Percentiles rank a stretch among this genome's conserved stretches.
Evolutionary conservation across 2,329 filamentous ascomycete genomes (phyloP).

Genomic region (Massarina eburnea): DNA sequence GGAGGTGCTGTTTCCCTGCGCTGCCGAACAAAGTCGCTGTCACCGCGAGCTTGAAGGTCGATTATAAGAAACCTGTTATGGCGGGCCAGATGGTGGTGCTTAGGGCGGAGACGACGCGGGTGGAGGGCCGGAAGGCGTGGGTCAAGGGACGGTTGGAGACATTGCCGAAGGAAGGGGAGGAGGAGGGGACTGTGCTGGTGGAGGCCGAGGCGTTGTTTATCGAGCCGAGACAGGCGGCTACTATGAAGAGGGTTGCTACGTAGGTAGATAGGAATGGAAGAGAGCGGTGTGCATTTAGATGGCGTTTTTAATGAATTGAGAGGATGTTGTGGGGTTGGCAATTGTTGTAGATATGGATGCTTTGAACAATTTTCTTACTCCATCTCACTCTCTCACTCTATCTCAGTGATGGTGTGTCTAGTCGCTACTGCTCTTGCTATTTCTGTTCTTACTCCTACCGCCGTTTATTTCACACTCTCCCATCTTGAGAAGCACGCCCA

Average conservation of each 20-base stretch:
- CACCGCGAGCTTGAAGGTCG: constrained; percentile 79
- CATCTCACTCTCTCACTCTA: too few species aligned
- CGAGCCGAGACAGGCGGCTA: constrained; percentile 77
- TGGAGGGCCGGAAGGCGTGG: constrained; percentile 93
- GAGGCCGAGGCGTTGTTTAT: constrained; percentile 87
- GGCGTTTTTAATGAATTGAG: neutral
- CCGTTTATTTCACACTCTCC: too few species aligned
- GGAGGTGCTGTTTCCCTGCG: constrained; percentile 82
- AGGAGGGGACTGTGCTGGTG: constrained; percentile 66
- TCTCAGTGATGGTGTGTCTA: too few species aligned
- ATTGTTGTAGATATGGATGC: too few species aligned
- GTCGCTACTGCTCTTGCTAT: too few species aligned
- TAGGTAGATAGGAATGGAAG: constrained; percentile 1
- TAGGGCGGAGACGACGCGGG: constrained; percentile 75
- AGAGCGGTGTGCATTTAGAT: neutral
- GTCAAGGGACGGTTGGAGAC: constrained; percentile 86
- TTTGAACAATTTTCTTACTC: too few species aligned
- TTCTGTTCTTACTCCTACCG: too few species aligned
- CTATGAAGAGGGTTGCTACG: constrained; percentile 33
- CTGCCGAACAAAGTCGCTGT: constrained; percentile 83
- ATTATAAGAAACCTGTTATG: constrained; percentile 80
- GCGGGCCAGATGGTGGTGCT: constrained; percentile 78
- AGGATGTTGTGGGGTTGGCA: too few species aligned
- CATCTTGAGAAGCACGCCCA: constrained; percentile 48
- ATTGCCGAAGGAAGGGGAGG: constrained; percentile 69